Percentiles rank a stretch among this genome's conserved stretches.
These are phyloP conservation scores for Pseudoturritis turrita DNA, from an alignment of 345 rosid genomes.

Conservation along the genomic window DNA sequence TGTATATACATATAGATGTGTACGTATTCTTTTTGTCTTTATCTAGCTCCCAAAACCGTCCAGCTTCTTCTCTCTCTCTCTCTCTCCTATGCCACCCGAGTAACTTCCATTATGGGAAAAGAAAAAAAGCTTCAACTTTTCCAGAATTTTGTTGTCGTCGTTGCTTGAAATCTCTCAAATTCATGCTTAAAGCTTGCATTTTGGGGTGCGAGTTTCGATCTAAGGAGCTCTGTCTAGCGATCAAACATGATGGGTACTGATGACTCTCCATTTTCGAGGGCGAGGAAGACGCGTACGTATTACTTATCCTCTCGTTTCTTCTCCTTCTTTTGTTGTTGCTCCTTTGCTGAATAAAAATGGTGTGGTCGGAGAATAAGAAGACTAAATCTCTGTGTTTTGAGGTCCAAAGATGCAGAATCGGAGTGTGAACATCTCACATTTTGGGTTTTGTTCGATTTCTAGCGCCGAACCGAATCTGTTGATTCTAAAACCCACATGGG, in stretches of 20 bases:
- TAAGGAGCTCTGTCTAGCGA: constrained; percentile 8
- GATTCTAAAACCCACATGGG: neutral
- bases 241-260: constrained; percentile 7
- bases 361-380: neutral
- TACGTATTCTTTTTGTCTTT: constrained; percentile 1
- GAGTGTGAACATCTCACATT: neutral
- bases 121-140: neutral
- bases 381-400: neutral
- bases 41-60: constrained; percentile 7
- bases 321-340: neutral
- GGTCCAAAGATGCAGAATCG: neutral
- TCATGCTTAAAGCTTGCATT: constrained; percentile 8
- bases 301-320: neutral
- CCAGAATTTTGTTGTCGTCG: neutral
- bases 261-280: neutral
- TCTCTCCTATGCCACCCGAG: constrained; percentile 8
- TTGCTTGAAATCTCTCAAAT: constrained; percentile 3
- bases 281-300: constrained; percentile 10
- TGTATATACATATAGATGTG: neutral
- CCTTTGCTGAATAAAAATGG: neutral
- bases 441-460: neutral
- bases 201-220: neutral
- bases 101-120: constrained; percentile 8
- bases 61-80: neutral
- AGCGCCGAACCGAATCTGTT: neutral